Evolutionary conservation across 106 monocot species (phyloP), one percentile per base, ranked within the genome.

Genomic region (Dendrobium nobile): DNA sequence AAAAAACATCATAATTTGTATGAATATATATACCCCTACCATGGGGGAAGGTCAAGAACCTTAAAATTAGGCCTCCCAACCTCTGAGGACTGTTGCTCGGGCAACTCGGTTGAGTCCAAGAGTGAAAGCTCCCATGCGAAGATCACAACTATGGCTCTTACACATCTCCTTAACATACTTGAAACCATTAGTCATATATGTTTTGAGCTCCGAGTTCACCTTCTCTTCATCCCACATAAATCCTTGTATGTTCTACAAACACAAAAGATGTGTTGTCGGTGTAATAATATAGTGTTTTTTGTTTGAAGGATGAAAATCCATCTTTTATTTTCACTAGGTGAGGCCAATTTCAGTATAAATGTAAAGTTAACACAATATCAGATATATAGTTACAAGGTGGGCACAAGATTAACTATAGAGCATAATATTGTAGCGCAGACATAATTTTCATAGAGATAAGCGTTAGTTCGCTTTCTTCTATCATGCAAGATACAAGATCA

Each of bases 201-300:
- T 85, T 67, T 85, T 90, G 72, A 97, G 92, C 88, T 94, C 96
- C 2, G 55, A 27, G 79, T 97, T 97, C 77, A 97, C 96, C 86
- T 97, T 94, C 51, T 93, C 87, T 78, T 94, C 93, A 65, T 94
- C 92, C 94, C 94, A 97, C 94, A 97, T 92, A 83, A 95, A 94
- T 27, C 94, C 92, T 87, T 94, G 94, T 19, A 94, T 94, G 75
- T 94, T 97, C 96, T 97, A 85, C 48, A 82, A 44, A 18, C 4
- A n/a, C 7, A n/a, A n/a, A 42, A 43, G 20, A 41, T 1, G 15
- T 19, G 2, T 74, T 13, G 15, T 74, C 18, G 43, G 3, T 64
- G 5, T 13, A 64, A 26, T 9, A 64, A 2, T 59, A 4, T 64
- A 64, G 6, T 64, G 4, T 64, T 11, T 51, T 48, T 45, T 45